Conservation (phyloP, 495 filamentous ascomycete genomes). For the Mytilinidion resinicola region DNA sequence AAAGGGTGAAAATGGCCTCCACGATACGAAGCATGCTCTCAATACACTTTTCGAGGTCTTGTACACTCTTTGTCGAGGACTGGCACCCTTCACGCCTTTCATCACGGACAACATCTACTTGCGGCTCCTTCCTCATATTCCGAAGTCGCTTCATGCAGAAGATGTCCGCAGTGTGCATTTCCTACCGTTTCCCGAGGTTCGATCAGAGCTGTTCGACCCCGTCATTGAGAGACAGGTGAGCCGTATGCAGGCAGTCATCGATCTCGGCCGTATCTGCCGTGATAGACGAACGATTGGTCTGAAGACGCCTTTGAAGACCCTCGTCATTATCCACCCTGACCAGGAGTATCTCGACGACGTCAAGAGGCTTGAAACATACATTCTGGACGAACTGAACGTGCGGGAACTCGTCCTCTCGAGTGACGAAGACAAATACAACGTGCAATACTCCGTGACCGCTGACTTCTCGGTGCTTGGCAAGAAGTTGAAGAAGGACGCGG, state of each 20-base stretch:
- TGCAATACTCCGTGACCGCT: constrained; percentile 79
- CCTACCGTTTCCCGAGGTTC: constrained; percentile 79
- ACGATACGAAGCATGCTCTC: constrained; percentile 84
- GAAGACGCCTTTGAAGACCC: constrained; percentile 83
- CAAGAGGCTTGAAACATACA: constrained; percentile 73
- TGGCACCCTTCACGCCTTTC: constrained; percentile 95
- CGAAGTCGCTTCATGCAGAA: constrained; percentile 53
- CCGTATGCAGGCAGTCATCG: constrained; percentile 94
- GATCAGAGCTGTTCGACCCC: constrained; percentile 78
- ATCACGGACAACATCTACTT: constrained; percentile 91
- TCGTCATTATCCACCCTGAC: constrained; percentile 85
- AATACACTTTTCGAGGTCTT: constrained; percentile 97
- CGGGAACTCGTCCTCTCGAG: constrained; percentile 75
- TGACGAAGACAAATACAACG: constrained; percentile 84
- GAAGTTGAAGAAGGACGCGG: constrained; percentile 90
- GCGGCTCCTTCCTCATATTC: constrained; percentile 74
- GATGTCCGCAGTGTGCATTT: constrained; percentile 89
- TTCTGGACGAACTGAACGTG: constrained; percentile 87
- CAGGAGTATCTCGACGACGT: constrained; percentile 79
- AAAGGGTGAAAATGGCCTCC: constrained; percentile 84
- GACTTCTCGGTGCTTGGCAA: constrained; percentile 94
- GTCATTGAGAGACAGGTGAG: constrained; percentile 79
- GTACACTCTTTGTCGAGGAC: constrained; percentile 75
- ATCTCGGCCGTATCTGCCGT: constrained; percentile 75
- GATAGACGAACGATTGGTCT: constrained; percentile 79